A percentile compares a stretch with the other conserved stretches of the same genome.
phyloP scores from a whole-genome alignment of 83 land plant species.

The Isoetes engelmannii region DNA sequence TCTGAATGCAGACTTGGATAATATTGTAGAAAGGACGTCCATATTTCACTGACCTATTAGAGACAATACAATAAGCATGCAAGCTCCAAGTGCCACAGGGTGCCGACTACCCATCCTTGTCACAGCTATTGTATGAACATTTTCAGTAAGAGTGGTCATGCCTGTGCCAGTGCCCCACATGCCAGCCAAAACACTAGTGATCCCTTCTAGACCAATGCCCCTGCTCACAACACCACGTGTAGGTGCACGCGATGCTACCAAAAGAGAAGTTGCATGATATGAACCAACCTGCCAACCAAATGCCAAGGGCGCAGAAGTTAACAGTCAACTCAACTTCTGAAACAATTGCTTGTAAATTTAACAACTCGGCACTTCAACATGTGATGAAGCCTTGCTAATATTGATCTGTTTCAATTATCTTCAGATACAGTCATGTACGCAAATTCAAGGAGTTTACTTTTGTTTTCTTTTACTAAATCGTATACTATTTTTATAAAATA shows the following conservation, averaged over 20 bases:
- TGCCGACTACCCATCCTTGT: conserved; percentile 14
- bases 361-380: no score
- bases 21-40: background rate
- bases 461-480: no score
- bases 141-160: conserved; percentile 13
- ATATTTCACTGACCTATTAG: background rate
- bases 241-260: conserved; percentile 12
- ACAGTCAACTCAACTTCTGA: no score
- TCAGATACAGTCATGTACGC: no score
- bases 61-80: conserved; percentile 5
- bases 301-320: no score
- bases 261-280: conserved; percentile 14
- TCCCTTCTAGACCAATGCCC: conserved; percentile 15
- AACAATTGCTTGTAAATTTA: no score
- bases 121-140: conserved; percentile 16
- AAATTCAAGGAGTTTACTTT: no score
- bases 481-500: no score
- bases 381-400: no score
- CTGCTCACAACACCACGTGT: conserved; percentile 13
- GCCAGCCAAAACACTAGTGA: conserved; percentile 11
- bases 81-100: conserved; percentile 11
- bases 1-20: background rate
- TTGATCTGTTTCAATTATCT: no score
- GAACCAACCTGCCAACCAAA: conserved; percentile 13
- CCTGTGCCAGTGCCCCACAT: conserved; percentile 13